A percentile compares a stretch with the other conserved stretches of the same genome.
Evolutionary conservation across 2,329 filamentous ascomycete genomes (phyloP).

Genomic region (Ploettnerulaceae sp.): DNA sequence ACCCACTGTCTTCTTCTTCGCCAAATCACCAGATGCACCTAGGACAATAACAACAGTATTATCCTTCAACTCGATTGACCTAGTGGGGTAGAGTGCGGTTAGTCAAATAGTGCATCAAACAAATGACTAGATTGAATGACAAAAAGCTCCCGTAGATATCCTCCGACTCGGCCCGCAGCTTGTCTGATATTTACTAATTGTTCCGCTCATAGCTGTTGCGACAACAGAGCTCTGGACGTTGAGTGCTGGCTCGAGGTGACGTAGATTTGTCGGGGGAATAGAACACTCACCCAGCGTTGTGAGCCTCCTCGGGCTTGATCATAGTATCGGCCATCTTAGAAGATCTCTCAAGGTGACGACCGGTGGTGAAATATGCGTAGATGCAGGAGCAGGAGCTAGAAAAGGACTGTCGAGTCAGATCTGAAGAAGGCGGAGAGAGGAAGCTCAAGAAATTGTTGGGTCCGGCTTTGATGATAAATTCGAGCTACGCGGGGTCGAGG

Average conservation of each 20-base stretch:
- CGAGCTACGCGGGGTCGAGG: slow-evolving; percentile 13
- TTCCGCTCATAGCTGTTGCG: slow-evolving; percentile 5
- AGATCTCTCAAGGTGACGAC: not conserved
- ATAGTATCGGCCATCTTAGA: slow-evolving; percentile 47
- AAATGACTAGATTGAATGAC: slow-evolving; percentile 19
- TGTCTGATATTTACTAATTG: not conserved
- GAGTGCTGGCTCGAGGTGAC: slow-evolving; percentile 22
- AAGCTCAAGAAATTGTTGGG: slow-evolving; percentile 22
- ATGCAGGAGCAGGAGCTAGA: no score
- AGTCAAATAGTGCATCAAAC: slow-evolving; percentile 35
- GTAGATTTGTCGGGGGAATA: slow-evolving; percentile 23
- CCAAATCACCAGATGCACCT: slow-evolving; percentile 93
- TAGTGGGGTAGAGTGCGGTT: slow-evolving; percentile 40
- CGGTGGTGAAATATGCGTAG: slow-evolving; percentile 15
- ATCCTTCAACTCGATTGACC: slow-evolving; percentile 92
- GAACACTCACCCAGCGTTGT: slow-evolving; percentile 47
- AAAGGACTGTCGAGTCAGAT: slow-evolving; percentile 18
- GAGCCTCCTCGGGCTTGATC: slow-evolving; percentile 44
- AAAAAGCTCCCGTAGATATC: slow-evolving; percentile 10
- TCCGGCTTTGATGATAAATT: slow-evolving; percentile 8
- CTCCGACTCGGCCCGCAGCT: slow-evolving; percentile 12
- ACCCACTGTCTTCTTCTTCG: slow-evolving; percentile 97
- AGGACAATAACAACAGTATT: slow-evolving; percentile 97
- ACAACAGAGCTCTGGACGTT: slow-evolving; percentile 14
- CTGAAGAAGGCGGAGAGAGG: slow-evolving; percentile 10